A percentile compares a stretch with the other conserved stretches of the same genome.
These are phyloP conservation scores for Acer yangbiense DNA, from an alignment of 345 rosid genomes.

Conservation along the genomic window DNA sequence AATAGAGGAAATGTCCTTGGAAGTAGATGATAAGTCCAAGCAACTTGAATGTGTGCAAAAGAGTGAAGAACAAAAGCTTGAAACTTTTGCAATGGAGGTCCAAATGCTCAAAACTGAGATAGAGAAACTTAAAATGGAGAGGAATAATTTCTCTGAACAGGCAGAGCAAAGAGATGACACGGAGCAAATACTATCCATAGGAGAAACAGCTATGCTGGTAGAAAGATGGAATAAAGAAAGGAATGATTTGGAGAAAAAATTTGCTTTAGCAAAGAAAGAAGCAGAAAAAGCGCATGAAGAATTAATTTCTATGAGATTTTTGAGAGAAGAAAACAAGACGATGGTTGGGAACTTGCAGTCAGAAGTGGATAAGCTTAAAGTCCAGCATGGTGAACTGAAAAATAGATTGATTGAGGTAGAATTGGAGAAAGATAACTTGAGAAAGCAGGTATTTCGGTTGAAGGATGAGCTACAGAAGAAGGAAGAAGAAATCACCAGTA, in stretches of 20 bases:
- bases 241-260: constrained; percentile 49
- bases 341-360: constrained; percentile 43
- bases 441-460: constrained; percentile 49
- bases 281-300: constrained; percentile 54
- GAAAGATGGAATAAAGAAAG: constrained; percentile 58
- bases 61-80: constrained; percentile 39
- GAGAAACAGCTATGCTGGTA: constrained; percentile 45
- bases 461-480: constrained; percentile 51
- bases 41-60: constrained; percentile 41
- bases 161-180: constrained; percentile 37
- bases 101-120: constrained; percentile 52
- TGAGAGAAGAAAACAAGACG: constrained; percentile 59
- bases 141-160: constrained; percentile 21
- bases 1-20: constrained; percentile 37
- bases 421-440: constrained; percentile 61
- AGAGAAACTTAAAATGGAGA: constrained; percentile 35
- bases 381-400: constrained; percentile 49
- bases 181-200: constrained; percentile 29
- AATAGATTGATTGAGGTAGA: constrained; percentile 54
- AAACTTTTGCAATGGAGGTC: constrained; percentile 52
- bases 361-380: constrained; percentile 51
- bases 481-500: constrained; percentile 43
- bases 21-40: constrained; percentile 44
- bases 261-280: constrained; percentile 48
- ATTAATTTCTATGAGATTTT: constrained; percentile 41